Percentiles rank a stretch among this genome's conserved stretches.
These are phyloP conservation scores for Acanthamoeba culbertsoni DNA, from an alignment of 208 protist species.

Conservation along the genomic window DNA sequence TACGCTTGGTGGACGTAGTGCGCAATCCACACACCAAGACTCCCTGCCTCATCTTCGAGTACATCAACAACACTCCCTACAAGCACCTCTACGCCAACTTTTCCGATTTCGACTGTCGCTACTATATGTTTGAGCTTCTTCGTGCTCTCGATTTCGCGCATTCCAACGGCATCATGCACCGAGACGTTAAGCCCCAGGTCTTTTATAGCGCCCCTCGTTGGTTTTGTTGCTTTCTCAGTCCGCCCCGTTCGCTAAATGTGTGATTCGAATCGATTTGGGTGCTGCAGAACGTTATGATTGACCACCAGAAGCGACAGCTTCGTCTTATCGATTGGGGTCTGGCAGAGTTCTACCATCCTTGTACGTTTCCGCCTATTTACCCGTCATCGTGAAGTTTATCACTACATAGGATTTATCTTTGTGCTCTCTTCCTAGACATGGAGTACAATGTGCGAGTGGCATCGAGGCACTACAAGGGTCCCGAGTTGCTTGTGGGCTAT, in stretches of 20 bases:
- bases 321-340: slow-evolving; percentile 98
- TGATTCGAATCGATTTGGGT: neutral
- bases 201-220: neutral
- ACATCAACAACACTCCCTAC: slow-evolving; percentile 96
- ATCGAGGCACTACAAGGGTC: slow-evolving; percentile 97
- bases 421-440: slow-evolving; percentile 61
- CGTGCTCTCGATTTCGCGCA: slow-evolving; percentile 94
- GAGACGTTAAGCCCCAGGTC: slow-evolving; percentile 97
- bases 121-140: slow-evolving; percentile 98
- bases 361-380: neutral
- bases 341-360: slow-evolving; percentile 98
- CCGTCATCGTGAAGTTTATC: neutral
- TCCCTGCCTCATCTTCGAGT: slow-evolving; percentile 98
- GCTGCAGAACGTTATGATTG: slow-evolving; percentile 93
- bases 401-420: neutral
- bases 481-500: slow-evolving; percentile 97
- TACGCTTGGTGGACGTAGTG: slow-evolving; percentile 97
- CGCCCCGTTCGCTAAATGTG: neutral
- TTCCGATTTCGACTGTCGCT: slow-evolving; percentile 96
- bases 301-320: slow-evolving; percentile 93
- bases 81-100: slow-evolving; percentile 94
- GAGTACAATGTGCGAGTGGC: slow-evolving; percentile 98
- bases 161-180: slow-evolving; percentile 98
- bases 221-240: neutral
- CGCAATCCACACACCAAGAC: slow-evolving; percentile 92